A percentile compares a stretch with the other conserved stretches of the same genome.
These are phyloP conservation scores for Coemansia nantahalensis DNA, from an alignment of 192 early-diverging fungal species.

Conservation along the genomic window DNA sequence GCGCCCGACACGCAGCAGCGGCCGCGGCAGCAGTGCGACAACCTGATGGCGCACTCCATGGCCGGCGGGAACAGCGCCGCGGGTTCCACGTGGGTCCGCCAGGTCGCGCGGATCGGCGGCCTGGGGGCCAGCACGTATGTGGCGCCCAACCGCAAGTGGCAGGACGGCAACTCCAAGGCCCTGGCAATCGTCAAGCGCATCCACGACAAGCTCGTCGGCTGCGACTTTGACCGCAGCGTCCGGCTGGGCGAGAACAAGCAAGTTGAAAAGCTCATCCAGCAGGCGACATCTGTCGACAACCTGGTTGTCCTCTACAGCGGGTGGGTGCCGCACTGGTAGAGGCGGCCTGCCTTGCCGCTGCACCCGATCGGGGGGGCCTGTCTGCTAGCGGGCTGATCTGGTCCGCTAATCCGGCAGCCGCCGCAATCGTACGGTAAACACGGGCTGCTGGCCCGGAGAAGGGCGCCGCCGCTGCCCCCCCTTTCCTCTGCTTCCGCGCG, in stretches of 20 bases:
- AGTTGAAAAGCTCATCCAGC: conserved; percentile 87
- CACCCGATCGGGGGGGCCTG: too few relatives aligned
- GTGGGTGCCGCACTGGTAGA: conserved; percentile 41
- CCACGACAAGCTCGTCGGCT: conserved; percentile 91
- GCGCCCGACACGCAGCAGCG: too few relatives aligned
- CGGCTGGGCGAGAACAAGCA: conserved; percentile 81
- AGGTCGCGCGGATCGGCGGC: not conserved
- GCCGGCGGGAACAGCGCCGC: not conserved
- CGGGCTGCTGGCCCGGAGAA: too few relatives aligned
- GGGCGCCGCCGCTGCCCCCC: too few relatives aligned
- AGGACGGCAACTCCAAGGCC: conserved; percentile 72
- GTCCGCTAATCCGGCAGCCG: too few relatives aligned
- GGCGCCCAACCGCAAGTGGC: conserved; percentile 20
- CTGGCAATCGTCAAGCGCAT: conserved; percentile 86
- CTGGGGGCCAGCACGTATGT: too few relatives aligned
- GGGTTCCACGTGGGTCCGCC: too few relatives aligned
- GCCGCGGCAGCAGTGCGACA: not conserved
- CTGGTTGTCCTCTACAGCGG: conserved; percentile 50
- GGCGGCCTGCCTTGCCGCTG: too few relatives aligned
- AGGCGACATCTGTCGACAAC: conserved; percentile 91
- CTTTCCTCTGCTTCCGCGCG: too few relatives aligned
- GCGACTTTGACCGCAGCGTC: conserved; percentile 84
- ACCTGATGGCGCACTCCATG: conserved; percentile 4
- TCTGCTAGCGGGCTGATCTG: too few relatives aligned
- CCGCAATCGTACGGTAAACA: too few relatives aligned